These are phyloP conservation scores for Alternaria atra DNA, from an alignment of 2,329 filamentous ascomycete genomes.

Conservation along the genomic window DNA sequence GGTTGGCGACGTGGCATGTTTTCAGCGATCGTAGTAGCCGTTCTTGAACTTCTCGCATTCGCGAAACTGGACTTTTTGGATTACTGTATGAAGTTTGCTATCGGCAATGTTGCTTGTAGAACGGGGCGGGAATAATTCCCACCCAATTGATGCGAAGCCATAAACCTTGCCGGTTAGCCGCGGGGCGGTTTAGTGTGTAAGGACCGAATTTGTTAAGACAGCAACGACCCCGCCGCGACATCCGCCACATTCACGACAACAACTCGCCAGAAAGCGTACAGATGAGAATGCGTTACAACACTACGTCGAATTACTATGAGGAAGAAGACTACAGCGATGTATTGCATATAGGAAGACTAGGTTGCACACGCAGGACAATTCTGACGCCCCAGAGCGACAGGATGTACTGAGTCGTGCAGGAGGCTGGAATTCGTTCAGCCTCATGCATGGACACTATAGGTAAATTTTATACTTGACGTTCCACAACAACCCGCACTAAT, in stretches of 20 bases:
- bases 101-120: neutral
- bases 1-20: neutral
- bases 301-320: neutral
- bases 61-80: neutral
- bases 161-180: conserved; percentile 29
- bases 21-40: neutral
- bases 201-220: conserved; percentile 9
- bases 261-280: neutral
- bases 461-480: conserved; percentile 7
- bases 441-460: conserved; percentile 8
- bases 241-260: conserved; percentile 22
- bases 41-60: neutral
- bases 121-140: neutral
- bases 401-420: conserved; percentile 2
- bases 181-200: conserved; percentile 19
- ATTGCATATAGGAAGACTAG: neutral
- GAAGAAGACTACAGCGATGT: neutral
- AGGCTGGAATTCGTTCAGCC: neutral
- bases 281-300: neutral
- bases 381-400: neutral
- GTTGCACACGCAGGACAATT: neutral
- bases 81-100: neutral
- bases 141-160: conserved; percentile 6
- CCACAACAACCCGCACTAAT: conserved; percentile 13
- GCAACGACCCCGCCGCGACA: conserved; percentile 19